These are phyloP conservation scores for Peronospora farinosa DNA, from an alignment of 352 stramenopile genomes.

Conservation along the genomic window DNA sequence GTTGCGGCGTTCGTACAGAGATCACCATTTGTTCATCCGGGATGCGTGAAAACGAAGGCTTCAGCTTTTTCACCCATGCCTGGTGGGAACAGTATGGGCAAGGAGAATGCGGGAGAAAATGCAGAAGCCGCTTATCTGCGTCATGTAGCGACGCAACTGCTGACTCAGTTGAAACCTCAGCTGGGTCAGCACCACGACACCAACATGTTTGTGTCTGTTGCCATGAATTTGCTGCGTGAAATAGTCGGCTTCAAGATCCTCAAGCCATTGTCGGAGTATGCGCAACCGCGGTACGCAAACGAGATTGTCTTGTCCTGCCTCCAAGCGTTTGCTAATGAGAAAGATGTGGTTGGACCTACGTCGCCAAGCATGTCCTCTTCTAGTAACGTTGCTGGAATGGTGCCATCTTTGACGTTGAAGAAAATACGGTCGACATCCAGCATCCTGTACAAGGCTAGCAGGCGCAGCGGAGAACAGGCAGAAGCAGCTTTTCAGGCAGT, in stretches of 20 bases:
- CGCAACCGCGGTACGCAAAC: constrained; percentile 63
- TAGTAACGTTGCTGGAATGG: constrained; percentile 21
- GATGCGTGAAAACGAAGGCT: constrained; percentile 31
- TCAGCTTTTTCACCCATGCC: constrained; percentile 2
- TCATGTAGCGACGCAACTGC: constrained; percentile 56
- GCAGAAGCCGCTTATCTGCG: constrained; percentile 56
- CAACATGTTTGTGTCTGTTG: constrained; percentile 65
- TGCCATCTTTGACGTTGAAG: constrained; percentile 38
- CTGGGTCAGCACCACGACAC: constrained; percentile 40
- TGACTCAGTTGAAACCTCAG: constrained; percentile 63
- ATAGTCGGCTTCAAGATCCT: constrained; percentile 55
- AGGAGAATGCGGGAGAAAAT: constrained; percentile 29
- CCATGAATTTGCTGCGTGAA: constrained; percentile 60
- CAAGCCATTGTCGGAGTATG: constrained; percentile 62
- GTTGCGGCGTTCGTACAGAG: constrained; percentile 47
- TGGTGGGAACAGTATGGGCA: constrained; percentile 5
- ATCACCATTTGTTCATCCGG: constrained; percentile 61
- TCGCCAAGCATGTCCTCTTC: constrained; percentile 10
- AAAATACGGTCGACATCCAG: constrained; percentile 55
- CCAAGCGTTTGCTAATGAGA: constrained; percentile 32
- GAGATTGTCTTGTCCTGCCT: constrained; percentile 48
- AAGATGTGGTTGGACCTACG: constrained; percentile 17
- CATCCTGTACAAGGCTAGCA: constrained; percentile 67
- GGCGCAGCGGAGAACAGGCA: constrained; percentile 54
- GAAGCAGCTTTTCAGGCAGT: constrained; percentile 69